phyloP scores from a whole-genome alignment of 2,329 filamentous ascomycete genomes.

The Fusarium goolgardi region DNA sequence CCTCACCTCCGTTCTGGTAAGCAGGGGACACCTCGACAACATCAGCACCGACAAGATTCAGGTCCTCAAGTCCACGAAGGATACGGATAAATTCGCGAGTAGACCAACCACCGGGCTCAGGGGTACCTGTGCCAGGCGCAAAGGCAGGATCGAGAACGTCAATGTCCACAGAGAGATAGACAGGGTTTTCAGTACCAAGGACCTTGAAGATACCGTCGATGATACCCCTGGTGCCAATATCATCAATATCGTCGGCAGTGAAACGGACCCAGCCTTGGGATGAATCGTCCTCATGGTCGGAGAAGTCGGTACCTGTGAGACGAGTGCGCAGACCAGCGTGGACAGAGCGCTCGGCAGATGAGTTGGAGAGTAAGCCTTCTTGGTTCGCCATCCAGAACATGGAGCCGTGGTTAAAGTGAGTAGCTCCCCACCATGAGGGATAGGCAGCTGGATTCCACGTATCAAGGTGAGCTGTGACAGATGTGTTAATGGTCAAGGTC shows the following conservation, averaged over 20 bases:
- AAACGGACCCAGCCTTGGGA: constrained; percentile 84
- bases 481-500: constrained; percentile 1
- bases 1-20: constrained; percentile 83
- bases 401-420: constrained; percentile 83
- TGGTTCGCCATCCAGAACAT: constrained; percentile 92
- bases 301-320: constrained; percentile 72
- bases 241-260: constrained; percentile 86
- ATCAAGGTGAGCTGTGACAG: constrained; percentile 71
- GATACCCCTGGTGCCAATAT: constrained; percentile 78
- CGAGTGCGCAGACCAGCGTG: constrained; percentile 87
- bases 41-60: constrained; percentile 91
- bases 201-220: constrained; percentile 75
- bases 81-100: constrained; percentile 88
- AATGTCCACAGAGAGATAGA: constrained; percentile 85
- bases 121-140: constrained; percentile 83
- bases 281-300: constrained; percentile 77
- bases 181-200: constrained; percentile 79
- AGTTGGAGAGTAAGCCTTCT: constrained; percentile 81
- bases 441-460: constrained; percentile 89
- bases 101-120: constrained; percentile 92
- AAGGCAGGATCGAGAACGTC: constrained; percentile 81
- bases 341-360: constrained; percentile 75
- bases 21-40: constrained; percentile 87
- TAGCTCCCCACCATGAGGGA: constrained; percentile 75
- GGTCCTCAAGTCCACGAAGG: constrained; percentile 79